Percentiles rank a stretch among this genome's conserved stretches.
Conservation (phyloP, 73 alveolate genomes). For the Vitrella brassicaformis region DNA sequence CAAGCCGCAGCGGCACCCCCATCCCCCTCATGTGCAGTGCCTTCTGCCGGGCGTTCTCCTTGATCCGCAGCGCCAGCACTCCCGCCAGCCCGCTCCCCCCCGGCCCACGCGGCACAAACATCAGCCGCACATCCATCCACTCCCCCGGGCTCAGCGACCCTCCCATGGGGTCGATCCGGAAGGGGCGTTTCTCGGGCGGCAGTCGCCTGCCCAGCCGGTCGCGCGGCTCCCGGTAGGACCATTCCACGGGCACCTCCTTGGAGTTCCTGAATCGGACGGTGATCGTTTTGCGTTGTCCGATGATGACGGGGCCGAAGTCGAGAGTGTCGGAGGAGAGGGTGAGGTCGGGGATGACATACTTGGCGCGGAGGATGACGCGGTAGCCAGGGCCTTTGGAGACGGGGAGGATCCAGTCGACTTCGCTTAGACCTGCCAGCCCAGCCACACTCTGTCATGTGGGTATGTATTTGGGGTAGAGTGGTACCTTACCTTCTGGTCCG, state of each 20-base stretch:
- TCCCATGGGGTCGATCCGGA: constrained; percentile 42
- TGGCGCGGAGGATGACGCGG: constrained; percentile 69
- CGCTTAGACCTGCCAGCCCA: constrained; percentile 76
- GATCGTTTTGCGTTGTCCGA: constrained; percentile 76
- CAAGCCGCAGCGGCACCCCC: constrained; percentile 50
- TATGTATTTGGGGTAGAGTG: no score
- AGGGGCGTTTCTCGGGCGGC: constrained; percentile 51
- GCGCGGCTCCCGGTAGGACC: constrained; percentile 60
- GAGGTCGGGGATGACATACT: constrained; percentile 79
- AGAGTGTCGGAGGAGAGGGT: constrained; percentile 69
- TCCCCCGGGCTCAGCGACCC: constrained; percentile 63
- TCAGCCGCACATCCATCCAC: constrained; percentile 47
- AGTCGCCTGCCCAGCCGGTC: constrained; percentile 51
- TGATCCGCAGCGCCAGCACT: constrained; percentile 47
- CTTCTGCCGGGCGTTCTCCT: constrained; percentile 52
- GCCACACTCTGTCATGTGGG: no score
- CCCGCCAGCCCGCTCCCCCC: constrained; percentile 39
- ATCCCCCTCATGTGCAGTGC: constrained; percentile 49
- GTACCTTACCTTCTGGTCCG: no score
- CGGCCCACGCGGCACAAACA: constrained; percentile 49
- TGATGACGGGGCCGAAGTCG: constrained; percentile 84
- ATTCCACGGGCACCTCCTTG: constrained; percentile 63
- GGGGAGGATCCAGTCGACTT: constrained; percentile 61
- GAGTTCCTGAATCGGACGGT: constrained; percentile 71
- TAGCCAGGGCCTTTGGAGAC: constrained; percentile 80